These are phyloP conservation scores for Stemphylium lycopersici DNA, from an alignment of 2,329 filamentous ascomycete genomes.

Conservation along the genomic window DNA sequence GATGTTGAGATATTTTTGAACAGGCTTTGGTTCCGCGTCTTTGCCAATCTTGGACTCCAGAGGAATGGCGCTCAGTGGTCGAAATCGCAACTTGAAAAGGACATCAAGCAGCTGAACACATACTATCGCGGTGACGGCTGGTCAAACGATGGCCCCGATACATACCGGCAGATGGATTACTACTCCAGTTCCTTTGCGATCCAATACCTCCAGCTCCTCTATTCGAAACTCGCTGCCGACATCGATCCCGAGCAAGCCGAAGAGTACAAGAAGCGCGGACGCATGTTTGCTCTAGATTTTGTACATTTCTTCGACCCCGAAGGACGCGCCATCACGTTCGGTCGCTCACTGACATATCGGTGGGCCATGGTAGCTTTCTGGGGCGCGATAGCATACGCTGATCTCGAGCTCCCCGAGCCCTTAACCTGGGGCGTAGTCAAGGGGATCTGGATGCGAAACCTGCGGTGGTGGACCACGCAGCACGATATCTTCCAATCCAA, in stretches of 20 bases:
- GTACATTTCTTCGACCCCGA: constrained; percentile 77
- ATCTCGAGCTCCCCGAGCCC: constrained; percentile 72
- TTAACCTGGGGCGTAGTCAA: constrained; percentile 81
- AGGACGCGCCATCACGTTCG: constrained; percentile 76
- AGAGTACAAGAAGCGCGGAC: constrained; percentile 73
- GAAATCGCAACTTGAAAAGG: constrained; percentile 70
- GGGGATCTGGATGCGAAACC: constrained; percentile 73
- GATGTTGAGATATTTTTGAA: constrained; percentile 31
- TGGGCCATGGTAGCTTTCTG: constrained; percentile 87
- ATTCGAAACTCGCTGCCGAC: constrained; percentile 72
- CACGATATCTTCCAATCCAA: constrained; percentile 75
- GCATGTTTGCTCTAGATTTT: constrained; percentile 71
- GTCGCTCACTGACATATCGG: constrained; percentile 78
- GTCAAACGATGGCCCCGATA: constrained; percentile 81
- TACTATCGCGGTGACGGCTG: constrained; percentile 84
- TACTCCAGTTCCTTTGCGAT: constrained; percentile 85
- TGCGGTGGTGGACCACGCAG: constrained; percentile 81
- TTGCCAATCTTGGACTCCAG: constrained; percentile 78
- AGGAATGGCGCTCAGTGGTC: constrained; percentile 76
- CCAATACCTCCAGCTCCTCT: constrained; percentile 78
- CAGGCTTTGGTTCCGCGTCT: constrained; percentile 84
- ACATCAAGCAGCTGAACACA: constrained; percentile 78
- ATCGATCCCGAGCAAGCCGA: constrained; percentile 68
- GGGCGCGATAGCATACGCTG: constrained; percentile 77
- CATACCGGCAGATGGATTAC: constrained; percentile 84